Base-by-base conservation (phyloP, 2,329 filamentous ascomycete genomes). In the Cercospora sesami region DNA sequence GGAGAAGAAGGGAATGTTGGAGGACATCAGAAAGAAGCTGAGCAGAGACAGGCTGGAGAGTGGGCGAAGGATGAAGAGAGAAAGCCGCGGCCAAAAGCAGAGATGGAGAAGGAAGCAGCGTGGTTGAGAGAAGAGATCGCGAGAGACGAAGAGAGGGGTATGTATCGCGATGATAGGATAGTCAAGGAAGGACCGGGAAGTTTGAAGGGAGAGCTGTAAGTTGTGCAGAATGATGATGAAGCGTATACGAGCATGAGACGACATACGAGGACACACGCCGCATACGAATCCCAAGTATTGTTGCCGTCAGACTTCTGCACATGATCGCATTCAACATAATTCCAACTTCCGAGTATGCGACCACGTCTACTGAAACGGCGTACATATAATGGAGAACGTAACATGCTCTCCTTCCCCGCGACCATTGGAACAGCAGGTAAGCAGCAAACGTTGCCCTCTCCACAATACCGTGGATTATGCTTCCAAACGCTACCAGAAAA, bases 1-100 rank as follows among this genome's bases (percentile, higher is more conserved):
- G 87, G 86, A 30, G 91, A 96, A 80, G 90, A 93, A 71, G 94
- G 94, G 0, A 91, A 98, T 80, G 83, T 98, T 14, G 91, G 90
- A 5, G 87, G 85, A 42, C 89, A 89, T 64, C 83, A 94, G 74
- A 87, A 85, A 83, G 88, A 91, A 71, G 78, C 79, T 65, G 74
- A 77, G 39, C 68, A 78, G 69, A 76, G 85, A 70, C 85, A 87
- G 18, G 74, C 80, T 78, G 81, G 87, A 9, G 81, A 89, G 63
- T 80, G 83, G 45, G 88, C 93, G 9, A 91, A 94, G 72, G 86
- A 87, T 64, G 85, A 86, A 69, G 86, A 80, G 64, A 77, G 94
- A 73, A 82, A 84, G 78, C 84, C 91, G 6, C 86, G 93, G 78
- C 86, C 81, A 23, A 85, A 86, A 78, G 89, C 89, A 73, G 91